Conservation (phyloP, 495 filamentous ascomycete genomes). For the Talaromyces thailandensis region DNA sequence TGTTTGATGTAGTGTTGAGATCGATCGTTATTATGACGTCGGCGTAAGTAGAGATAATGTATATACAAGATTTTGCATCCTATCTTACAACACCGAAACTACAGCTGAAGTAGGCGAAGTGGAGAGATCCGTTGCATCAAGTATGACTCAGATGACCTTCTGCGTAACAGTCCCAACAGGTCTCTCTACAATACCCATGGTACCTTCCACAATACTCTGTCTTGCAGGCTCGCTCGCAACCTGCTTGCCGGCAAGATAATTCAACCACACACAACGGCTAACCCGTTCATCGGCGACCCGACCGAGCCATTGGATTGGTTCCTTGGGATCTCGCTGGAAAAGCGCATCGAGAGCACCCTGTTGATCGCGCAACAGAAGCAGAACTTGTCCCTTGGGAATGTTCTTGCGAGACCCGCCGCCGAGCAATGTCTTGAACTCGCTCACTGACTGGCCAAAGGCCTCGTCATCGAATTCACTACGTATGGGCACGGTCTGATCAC, state of each 20-base stretch:
- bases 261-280: constrained; percentile 74
- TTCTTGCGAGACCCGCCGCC: constrained; percentile 54
- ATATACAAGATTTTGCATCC: background rate
- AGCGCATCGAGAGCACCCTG: constrained; percentile 58
- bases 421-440: constrained; percentile 69
- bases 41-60: background rate
- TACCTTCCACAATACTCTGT: constrained; percentile 73
- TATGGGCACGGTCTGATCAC: constrained; percentile 6
- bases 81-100: constrained; percentile 7
- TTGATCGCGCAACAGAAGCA: constrained; percentile 62
- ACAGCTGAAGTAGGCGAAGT: constrained; percentile 7
- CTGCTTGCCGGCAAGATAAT: constrained; percentile 78
- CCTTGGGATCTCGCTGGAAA: constrained; percentile 44
- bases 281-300: constrained; percentile 69
- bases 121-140: background rate
- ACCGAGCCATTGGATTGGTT: constrained; percentile 49
- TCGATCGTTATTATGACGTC: background rate
- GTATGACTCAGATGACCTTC: constrained; percentile 44
- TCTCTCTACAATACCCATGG: constrained; percentile 80
- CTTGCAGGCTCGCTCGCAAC: constrained; percentile 79
- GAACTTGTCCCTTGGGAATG: constrained; percentile 64
- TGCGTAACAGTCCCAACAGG: constrained; percentile 79
- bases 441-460: constrained; percentile 59
- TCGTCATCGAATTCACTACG: constrained; percentile 52
- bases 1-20: background rate